These are phyloP conservation scores for Trametopsis cervina DNA, from an alignment of 768 basidiomycete species.

Conservation along the genomic window DNA sequence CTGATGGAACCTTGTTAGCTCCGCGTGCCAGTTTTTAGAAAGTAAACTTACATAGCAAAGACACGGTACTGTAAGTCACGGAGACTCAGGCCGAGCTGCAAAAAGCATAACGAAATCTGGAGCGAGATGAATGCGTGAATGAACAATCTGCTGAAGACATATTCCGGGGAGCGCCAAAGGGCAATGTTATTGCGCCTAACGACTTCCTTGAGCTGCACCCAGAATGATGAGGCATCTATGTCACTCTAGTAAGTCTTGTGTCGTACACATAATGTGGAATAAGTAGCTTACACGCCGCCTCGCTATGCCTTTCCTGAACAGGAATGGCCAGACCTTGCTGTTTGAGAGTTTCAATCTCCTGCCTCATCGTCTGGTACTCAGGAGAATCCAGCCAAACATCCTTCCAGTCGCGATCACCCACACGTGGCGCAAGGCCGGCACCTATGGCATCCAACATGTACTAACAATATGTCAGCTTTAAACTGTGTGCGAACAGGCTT, in stretches of 20 bases:
- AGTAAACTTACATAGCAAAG: constrained; percentile 58
- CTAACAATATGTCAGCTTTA: constrained; percentile 34
- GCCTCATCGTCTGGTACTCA: constrained; percentile 37
- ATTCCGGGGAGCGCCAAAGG: constrained; percentile 80
- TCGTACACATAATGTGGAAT: background rate
- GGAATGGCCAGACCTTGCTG: constrained; percentile 9
- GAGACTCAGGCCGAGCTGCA: constrained; percentile 58
- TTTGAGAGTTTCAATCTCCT: constrained; percentile 39
- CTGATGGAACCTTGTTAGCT: too few species aligned
- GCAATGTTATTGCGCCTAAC: constrained; percentile 59
- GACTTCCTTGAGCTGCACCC: constrained; percentile 67
- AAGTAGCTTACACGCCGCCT: constrained; percentile 17
- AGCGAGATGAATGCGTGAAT: constrained; percentile 65
- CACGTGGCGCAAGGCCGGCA: constrained; percentile 64
- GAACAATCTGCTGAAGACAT: constrained; percentile 79
- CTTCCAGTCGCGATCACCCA: constrained; percentile 81
- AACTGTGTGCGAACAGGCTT: background rate
- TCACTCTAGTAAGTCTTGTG: background rate
- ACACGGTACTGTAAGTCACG: constrained; percentile 74
- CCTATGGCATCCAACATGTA: constrained; percentile 86
- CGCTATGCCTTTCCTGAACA: constrained; percentile 8
- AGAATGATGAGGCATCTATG: constrained; percentile 68
- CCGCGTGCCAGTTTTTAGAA: too few species aligned
- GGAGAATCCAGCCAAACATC: constrained; percentile 76
- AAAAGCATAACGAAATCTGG: constrained; percentile 71